These are phyloP conservation scores for Xylaria grammica DNA, from an alignment of 495 filamentous ascomycete species.

Conservation along the genomic window DNA sequence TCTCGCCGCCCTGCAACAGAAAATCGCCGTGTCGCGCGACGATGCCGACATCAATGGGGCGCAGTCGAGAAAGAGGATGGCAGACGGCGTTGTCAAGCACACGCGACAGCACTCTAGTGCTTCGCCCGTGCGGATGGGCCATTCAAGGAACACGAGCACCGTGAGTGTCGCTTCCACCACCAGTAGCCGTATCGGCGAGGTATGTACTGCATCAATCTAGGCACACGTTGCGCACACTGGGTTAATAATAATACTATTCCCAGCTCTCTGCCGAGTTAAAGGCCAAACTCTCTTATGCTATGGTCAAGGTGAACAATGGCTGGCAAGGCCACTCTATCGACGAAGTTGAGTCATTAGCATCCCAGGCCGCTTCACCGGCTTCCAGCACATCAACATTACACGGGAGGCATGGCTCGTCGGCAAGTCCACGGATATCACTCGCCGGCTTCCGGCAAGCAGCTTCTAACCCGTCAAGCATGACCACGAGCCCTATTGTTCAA, in stretches of 20 bases:
- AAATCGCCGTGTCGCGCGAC: conserved; percentile 43
- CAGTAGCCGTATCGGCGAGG: conserved; percentile 75
- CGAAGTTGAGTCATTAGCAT: conserved; percentile 71
- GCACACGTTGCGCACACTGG: conserved; percentile 16
- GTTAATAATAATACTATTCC: conserved; percentile 37
- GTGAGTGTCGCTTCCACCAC: conserved; percentile 59
- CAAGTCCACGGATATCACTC: conserved; percentile 49
- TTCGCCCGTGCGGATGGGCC: conserved; percentile 50
- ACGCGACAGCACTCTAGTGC: conserved; percentile 43
- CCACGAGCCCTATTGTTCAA: conserved; percentile 37
- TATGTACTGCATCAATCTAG: conserved; percentile 43
- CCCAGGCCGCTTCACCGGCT: conserved; percentile 63
- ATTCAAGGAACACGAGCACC: conserved; percentile 72
- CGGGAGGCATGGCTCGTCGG: conserved; percentile 51
- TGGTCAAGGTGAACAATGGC: conserved; percentile 87
- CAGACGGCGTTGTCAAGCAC: conserved; percentile 66
- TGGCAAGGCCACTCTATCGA: conserved; percentile 73
- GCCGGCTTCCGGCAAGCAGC: conserved; percentile 38
- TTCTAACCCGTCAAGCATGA: conserved; percentile 38
- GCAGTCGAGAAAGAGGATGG: conserved; percentile 64
- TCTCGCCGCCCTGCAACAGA: conserved; percentile 56
- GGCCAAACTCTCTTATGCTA: conserved; percentile 83
- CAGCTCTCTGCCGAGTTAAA: conserved; percentile 79
- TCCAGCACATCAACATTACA: conserved; percentile 59
- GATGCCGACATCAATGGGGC: conserved; percentile 32